Percentiles rank a stretch among this genome's conserved stretches.
Evolutionary conservation across 1,139 yeast species (phyloP).

Genomic region (Zygotorulaspora mrakii): DNA sequence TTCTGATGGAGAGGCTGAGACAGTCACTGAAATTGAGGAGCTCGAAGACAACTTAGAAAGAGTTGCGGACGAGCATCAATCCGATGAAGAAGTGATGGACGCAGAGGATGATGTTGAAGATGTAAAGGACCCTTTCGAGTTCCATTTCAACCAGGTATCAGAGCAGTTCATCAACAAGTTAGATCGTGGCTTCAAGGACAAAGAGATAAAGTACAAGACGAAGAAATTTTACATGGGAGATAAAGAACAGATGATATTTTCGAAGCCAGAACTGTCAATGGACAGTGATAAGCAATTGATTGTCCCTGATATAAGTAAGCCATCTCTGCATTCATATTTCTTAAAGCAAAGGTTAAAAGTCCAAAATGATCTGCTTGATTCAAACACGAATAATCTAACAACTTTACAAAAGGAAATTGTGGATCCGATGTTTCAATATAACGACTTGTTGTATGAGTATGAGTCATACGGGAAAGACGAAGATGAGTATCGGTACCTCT

Average conservation of each 20-base stretch:
- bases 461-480: slow-evolving; percentile 42
- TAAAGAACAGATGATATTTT: slow-evolving; percentile 24
- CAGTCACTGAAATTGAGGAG: slow-evolving; percentile 35
- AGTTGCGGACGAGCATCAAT: slow-evolving; percentile 36
- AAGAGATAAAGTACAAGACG: slow-evolving; percentile 22
- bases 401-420: slow-evolving; percentile 44
- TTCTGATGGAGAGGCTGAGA: slow-evolving; percentile 20
- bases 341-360: slow-evolving; percentile 37
- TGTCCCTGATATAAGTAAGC: slow-evolving; percentile 19
- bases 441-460: slow-evolving; percentile 67
- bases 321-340: slow-evolving; percentile 34
- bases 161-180: slow-evolving; percentile 41
- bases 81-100: slow-evolving; percentile 36
- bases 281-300: slow-evolving; percentile 15
- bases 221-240: slow-evolving; percentile 18
- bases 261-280: slow-evolving; percentile 23
- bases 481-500: slow-evolving; percentile 56
- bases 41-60: slow-evolving; percentile 36
- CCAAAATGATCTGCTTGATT: slow-evolving; percentile 26
- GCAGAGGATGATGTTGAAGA: slow-evolving; percentile 39
- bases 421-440: slow-evolving; percentile 66
- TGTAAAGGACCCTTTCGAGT: slow-evolving; percentile 61
- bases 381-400: slow-evolving; percentile 32
- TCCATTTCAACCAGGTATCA: slow-evolving; percentile 63
- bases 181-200: slow-evolving; percentile 25